A percentile compares a stretch with the other conserved stretches of the same genome.
phyloP scores from a whole-genome alignment of 208 protist genomes.

The Leptomonas seymouri region DNA sequence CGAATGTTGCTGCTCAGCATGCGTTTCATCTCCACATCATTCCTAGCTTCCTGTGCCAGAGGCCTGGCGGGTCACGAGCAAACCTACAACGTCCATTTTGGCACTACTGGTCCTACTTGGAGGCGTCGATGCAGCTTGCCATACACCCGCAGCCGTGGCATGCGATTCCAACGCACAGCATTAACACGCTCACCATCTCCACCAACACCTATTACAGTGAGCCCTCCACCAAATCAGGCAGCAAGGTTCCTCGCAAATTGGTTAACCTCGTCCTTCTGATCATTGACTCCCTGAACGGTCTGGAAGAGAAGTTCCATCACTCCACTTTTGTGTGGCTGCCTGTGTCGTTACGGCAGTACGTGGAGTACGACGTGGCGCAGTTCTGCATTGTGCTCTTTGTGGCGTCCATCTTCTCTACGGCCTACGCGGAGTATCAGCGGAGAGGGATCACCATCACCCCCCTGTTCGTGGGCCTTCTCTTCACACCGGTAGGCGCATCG shows the following conservation, averaged over 20 bases:
- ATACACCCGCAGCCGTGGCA: constrained; percentile 46
- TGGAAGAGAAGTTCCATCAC: constrained; percentile 76
- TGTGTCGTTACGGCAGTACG: constrained; percentile 37
- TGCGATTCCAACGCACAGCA: constrained; percentile 43
- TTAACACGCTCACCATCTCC: constrained; percentile 60
- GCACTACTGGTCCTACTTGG: constrained; percentile 34
- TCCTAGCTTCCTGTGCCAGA: constrained; percentile 51
- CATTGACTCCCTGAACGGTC: constrained; percentile 57
- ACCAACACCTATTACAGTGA: constrained; percentile 12
- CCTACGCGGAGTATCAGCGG: constrained; percentile 64
- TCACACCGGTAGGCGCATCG: constrained; percentile 21
- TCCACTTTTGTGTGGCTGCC: constrained; percentile 71
- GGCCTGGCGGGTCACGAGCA: background rate
- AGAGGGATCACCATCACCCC: constrained; percentile 47
- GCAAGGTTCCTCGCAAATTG: constrained; percentile 6
- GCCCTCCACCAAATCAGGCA: background rate
- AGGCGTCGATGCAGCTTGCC: constrained; percentile 31
- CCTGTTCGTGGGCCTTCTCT: constrained; percentile 31
- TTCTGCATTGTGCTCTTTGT: constrained; percentile 62
- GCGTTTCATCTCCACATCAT: constrained; percentile 8
- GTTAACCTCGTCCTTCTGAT: constrained; percentile 28
- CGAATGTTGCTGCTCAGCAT: constrained; percentile 37
- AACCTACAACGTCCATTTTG: background rate
- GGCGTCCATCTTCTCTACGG: constrained; percentile 50
- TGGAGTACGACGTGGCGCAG: constrained; percentile 69